A percentile compares a stretch with the other conserved stretches of the same genome.
These are phyloP conservation scores for Phytophthora cryptogea DNA, from an alignment of 352 stramenopile genomes.

Conservation along the genomic window DNA sequence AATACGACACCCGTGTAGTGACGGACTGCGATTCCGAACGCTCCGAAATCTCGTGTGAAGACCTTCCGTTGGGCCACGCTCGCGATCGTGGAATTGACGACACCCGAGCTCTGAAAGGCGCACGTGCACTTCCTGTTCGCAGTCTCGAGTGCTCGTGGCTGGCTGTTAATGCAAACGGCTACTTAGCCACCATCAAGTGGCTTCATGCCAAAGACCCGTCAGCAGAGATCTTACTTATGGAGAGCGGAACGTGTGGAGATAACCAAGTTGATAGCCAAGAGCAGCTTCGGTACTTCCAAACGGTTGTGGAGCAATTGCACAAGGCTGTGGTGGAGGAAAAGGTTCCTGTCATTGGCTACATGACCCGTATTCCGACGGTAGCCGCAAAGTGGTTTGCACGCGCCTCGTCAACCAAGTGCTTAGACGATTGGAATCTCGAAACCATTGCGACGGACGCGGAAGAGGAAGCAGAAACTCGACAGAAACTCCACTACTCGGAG, in stretches of 20 bases:
- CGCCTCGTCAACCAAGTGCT: conserved; percentile 62
- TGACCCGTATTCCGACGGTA: conserved; percentile 54
- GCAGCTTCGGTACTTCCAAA: conserved; percentile 65
- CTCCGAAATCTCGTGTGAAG: conserved; percentile 40
- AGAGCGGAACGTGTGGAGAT: conserved; percentile 71
- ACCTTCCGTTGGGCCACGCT: conserved; percentile 43
- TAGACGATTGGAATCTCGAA: conserved; percentile 34
- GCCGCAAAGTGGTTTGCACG: conserved; percentile 65
- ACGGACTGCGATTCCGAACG: conserved; percentile 45
- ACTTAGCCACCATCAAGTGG: conserved; percentile 71
- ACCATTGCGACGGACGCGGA: conserved; percentile 7
- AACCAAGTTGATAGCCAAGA: conserved; percentile 52
- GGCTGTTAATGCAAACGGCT: conserved; percentile 52
- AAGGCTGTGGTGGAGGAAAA: conserved; percentile 56
- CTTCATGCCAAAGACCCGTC: conserved; percentile 54
- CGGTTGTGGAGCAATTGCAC: conserved; percentile 62
- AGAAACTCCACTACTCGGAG: conserved; percentile 13
- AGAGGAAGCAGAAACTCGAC: conserved; percentile 11
- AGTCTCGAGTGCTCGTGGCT: conserved; percentile 47
- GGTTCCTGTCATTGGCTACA: conserved; percentile 91
- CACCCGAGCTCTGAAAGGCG: conserved; percentile 52
- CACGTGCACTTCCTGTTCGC: conserved; percentile 33
- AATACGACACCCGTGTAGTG: conserved; percentile 80
- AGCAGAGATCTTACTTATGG: conserved; percentile 61
- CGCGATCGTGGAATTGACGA: conserved; percentile 59